These are phyloP conservation scores for Colletotrichum eremochloae DNA, from an alignment of 2,329 filamentous ascomycete genomes.

Conservation along the genomic window DNA sequence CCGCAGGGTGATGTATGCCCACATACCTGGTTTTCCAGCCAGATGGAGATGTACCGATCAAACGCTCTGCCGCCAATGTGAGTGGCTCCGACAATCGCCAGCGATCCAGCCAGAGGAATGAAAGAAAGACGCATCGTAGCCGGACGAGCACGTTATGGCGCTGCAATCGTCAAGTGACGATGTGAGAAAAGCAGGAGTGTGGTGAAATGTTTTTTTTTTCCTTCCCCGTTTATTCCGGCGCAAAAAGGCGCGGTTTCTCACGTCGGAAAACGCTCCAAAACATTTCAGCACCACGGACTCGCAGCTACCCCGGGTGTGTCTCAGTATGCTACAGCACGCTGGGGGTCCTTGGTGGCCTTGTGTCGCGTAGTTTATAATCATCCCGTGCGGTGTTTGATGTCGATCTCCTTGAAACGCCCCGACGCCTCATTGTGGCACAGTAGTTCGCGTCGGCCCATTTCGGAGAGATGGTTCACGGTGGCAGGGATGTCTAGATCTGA, in stretches of 20 bases:
- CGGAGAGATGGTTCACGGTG: slow-evolving; percentile 32
- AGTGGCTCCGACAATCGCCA: slow-evolving; percentile 27
- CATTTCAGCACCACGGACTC: slow-evolving; percentile 12
- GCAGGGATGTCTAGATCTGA: slow-evolving; percentile 40
- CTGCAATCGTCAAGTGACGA: slow-evolving; percentile 3
- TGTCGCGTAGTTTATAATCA: slow-evolving; percentile 20
- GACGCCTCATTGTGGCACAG: slow-evolving; percentile 33
- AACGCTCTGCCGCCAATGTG: slow-evolving; percentile 53
- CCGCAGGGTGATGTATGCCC: slow-evolving; percentile 1
- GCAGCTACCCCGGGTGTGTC: slow-evolving; percentile 30
- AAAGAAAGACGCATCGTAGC: slow-evolving; percentile 23
- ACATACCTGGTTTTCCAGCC: slow-evolving; percentile 59
- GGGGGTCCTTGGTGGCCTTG: slow-evolving; percentile 13
- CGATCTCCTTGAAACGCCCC: slow-evolving; percentile 40
- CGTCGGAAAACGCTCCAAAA: not conserved
- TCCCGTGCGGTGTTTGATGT: slow-evolving; percentile 41
- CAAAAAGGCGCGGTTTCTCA: not conserved
- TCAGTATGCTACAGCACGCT: slow-evolving; percentile 31
- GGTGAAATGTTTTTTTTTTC: not conserved
- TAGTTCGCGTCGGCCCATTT: slow-evolving; percentile 24
- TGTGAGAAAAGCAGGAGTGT: not conserved
- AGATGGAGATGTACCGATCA: slow-evolving; percentile 59
- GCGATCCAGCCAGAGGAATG: slow-evolving; percentile 18
- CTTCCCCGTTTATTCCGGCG: not conserved
- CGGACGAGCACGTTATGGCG: slow-evolving; percentile 1